Percentiles rank a stretch among this genome's conserved stretches.
phyloP scores from a whole-genome alignment of 164 flowering plant species.

The Piper betle region DNA sequence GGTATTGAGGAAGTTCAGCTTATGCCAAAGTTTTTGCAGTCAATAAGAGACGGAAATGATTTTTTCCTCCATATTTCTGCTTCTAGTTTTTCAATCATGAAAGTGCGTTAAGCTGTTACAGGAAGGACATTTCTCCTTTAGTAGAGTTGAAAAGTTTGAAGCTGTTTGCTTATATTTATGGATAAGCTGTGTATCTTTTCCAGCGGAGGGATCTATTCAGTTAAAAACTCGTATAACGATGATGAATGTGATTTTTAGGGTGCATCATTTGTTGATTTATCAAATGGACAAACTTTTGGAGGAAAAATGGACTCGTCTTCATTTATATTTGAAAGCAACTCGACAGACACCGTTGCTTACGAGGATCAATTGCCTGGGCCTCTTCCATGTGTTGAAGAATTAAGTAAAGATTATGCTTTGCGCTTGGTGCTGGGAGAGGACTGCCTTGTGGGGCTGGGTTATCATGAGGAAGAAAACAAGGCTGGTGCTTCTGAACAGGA shows the following conservation, averaged over 20 bases:
- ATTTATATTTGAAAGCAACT: conserved; percentile 28
- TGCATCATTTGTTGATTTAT: not conserved
- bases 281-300: not conserved
- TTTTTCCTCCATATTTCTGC: too few relatives aligned
- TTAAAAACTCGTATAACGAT: too few relatives aligned
- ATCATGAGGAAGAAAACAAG: conserved; percentile 19
- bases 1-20: too few relatives aligned
- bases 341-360: conserved; percentile 32
- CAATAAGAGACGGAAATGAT: too few relatives aligned
- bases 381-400: conserved; percentile 12
- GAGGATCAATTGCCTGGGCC: conserved; percentile 32
- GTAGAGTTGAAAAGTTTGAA: too few relatives aligned
- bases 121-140: too few relatives aligned
- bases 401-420: conserved; percentile 37
- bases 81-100: too few relatives aligned
- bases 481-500: conserved; percentile 14
- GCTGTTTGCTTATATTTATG: too few relatives aligned
- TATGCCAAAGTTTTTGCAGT: too few relatives aligned
- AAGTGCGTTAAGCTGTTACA: too few relatives aligned
- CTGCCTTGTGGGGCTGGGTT: conserved; percentile 55
- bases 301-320: conserved; percentile 13
- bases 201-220: too few relatives aligned
- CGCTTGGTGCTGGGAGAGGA: conserved; percentile 33
- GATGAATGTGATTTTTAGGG: not conserved
- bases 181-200: too few relatives aligned